Evolutionary conservation across 2,329 filamentous ascomycete species (phyloP), one percentile per base, ranked within the genome.

Genomic region (Fusarium sp.): DNA sequence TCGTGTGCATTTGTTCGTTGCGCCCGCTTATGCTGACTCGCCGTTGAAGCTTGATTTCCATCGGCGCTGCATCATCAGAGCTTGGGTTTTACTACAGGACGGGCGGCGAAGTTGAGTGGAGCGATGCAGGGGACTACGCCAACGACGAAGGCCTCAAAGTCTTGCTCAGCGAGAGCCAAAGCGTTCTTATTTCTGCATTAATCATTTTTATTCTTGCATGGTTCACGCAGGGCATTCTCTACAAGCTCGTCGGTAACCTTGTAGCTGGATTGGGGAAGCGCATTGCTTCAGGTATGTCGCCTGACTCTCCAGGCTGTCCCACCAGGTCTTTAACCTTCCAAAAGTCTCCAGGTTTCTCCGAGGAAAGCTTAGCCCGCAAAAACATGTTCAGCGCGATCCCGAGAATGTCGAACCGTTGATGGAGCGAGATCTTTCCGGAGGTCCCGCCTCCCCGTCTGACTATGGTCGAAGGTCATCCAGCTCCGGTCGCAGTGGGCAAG

Each of bases 21-120:
- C 43, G n/a, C 50, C 39, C 39, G 27, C 71, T 24, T 31, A 45
- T 41, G 29, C 73, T 75, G 48, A 75, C 67, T 57, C 57, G 54
- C 58, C 24, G 20, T 45, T 61, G 54, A 54, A 81, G 80, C 58
- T 31, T 79, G 43, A 74, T 80, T 45, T 76, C 77, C 5, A 68
- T 80, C n/a, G 68, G 68, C 58, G 80, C 78, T 31, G 79, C 79
- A 24, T 74, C 80, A 13, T 81, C 79, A 9, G 79, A 81, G 56
- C 70, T 80, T n/a, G 79, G 80, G 14, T 81, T 81, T 64, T 79
- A 72, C 57, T 79, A 74, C 67, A 73, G 77, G 63, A 80, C 80
- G 18, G 80, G 80, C n/a, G 78, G 78, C 62, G 78, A 81, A 60
- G 68, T 81, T n/a, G 76, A 80, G 56, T 81, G 80, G 80, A 68